Evolutionary conservation across 1,284 basidiomycete species (phyloP).

Genomic region (Lentinus polychrous): DNA sequence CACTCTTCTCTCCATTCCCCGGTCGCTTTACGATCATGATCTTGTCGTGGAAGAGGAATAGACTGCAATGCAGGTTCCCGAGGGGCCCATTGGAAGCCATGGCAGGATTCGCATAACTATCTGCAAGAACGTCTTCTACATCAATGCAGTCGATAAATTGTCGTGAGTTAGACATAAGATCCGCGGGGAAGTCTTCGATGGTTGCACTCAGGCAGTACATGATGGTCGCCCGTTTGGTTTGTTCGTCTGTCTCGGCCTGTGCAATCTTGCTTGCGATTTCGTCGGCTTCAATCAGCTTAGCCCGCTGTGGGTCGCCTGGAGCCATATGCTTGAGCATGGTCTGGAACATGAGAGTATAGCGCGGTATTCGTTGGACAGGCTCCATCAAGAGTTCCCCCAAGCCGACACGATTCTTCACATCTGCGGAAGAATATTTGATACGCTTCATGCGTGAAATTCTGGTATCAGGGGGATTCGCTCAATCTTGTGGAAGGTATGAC

Average conservation of each 20-base stretch:
- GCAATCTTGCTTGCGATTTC: conserved; percentile 89
- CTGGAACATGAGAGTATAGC: conserved; percentile 92
- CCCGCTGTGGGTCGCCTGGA: conserved; percentile 69
- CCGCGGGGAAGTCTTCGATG: conserved; percentile 88
- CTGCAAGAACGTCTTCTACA: conserved; percentile 70
- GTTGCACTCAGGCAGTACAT: conserved; percentile 83
- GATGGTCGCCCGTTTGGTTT: conserved; percentile 83
- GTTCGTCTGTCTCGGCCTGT: conserved; percentile 86
- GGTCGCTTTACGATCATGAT: conserved; percentile 89
- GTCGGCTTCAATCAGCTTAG: conserved; percentile 80
- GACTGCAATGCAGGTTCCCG: conserved; percentile 68
- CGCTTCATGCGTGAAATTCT: conserved; percentile 39
- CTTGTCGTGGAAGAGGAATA: conserved; percentile 95
- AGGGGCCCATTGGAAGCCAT: background rate
- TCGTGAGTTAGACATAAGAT: conserved; percentile 79
- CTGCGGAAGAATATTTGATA: conserved; percentile 83
- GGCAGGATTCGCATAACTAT: background rate
- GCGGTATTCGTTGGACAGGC: conserved; percentile 97
- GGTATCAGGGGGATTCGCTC: conserved; percentile 11
- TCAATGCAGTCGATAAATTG: conserved; percentile 92
- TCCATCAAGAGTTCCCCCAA: conserved; percentile 95
- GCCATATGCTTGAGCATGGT: conserved; percentile 86
- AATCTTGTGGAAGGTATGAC: conserved; percentile 19
- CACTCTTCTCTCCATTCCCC: conserved; percentile 64
- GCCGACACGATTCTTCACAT: conserved; percentile 80